These are phyloP conservation scores for Fraxinus baroniana DNA, from an alignment of 305 asterid genomes.

Conservation along the genomic window DNA sequence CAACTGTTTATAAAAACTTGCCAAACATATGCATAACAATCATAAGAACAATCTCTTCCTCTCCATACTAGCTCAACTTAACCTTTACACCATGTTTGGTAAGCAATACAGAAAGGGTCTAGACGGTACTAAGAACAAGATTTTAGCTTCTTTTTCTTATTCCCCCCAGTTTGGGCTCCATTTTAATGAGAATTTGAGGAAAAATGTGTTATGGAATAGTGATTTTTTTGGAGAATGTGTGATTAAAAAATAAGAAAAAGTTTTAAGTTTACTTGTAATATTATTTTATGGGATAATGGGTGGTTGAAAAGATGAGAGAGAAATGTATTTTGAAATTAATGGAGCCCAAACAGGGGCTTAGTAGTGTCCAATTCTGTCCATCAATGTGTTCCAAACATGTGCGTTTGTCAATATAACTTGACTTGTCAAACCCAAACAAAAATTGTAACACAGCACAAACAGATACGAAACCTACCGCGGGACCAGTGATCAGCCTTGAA, in stretches of 20 bases:
- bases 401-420: background rate
- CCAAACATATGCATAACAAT: background rate
- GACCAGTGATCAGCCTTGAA: slow-evolving; percentile 73
- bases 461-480: slow-evolving; percentile 54
- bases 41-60: background rate
- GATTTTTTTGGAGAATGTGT: background rate
- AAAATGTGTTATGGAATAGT: background rate
- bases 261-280: too few relatives aligned
- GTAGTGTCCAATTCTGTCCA: background rate
- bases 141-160: background rate
- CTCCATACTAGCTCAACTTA: background rate
- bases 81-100: background rate
- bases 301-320: background rate
- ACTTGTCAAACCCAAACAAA: background rate
- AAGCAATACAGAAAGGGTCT: background rate
- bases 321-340: background rate
- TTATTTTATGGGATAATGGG: background rate
- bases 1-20: background rate
- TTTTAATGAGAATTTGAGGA: too few relatives aligned
- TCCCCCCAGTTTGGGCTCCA: background rate
- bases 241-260: background rate
- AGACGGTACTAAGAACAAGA: background rate
- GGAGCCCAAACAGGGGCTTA: background rate
- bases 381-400: background rate
- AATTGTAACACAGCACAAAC: background rate